A percentile compares a stretch with the other conserved stretches of the same genome.
Conservation (phyloP, 805 yeast genomes). For the Candida jianshihensis region DNA sequence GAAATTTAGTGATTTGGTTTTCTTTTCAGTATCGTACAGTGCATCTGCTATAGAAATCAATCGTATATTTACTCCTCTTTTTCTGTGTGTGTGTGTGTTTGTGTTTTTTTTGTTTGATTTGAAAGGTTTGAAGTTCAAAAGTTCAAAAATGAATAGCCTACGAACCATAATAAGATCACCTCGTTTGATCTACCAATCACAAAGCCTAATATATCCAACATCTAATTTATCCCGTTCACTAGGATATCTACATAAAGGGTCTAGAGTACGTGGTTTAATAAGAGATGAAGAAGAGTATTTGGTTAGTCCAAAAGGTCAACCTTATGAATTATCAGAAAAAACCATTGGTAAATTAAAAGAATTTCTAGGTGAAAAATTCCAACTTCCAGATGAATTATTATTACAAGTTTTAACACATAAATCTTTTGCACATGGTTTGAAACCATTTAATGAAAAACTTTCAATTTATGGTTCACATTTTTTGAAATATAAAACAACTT, state of each 20-base stretch:
- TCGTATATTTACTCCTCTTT: too few relatives aligned
- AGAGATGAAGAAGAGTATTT: constrained; percentile 60
- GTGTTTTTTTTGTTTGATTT: too few relatives aligned
- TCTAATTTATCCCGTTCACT: constrained; percentile 19
- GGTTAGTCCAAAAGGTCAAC: constrained; percentile 40
- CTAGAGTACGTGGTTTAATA: constrained; percentile 63
- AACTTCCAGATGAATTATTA: constrained; percentile 52
- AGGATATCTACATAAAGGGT: constrained; percentile 35
- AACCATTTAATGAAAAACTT: constrained; percentile 85
- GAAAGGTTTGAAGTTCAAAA: too few relatives aligned
- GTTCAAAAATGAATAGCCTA: constrained; percentile 1
- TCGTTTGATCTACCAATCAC: not conserved
- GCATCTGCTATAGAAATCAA: too few relatives aligned
- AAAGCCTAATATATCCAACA: not conserved
- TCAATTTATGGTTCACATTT: constrained; percentile 64
- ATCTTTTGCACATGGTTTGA: constrained; percentile 85
- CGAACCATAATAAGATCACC: constrained; percentile 1
- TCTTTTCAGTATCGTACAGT: too few relatives aligned
- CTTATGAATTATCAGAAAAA: constrained; percentile 45
- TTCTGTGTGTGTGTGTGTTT: too few relatives aligned
- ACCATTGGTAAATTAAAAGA: constrained; percentile 42
- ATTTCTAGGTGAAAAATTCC: constrained; percentile 43
- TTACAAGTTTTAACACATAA: constrained; percentile 88
- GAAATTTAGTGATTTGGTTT: too few relatives aligned
- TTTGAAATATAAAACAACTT: constrained; percentile 36